Base-by-base conservation (phyloP, 2,329 filamentous ascomycete species). In the Fonsecaea multimorphosa region DNA sequence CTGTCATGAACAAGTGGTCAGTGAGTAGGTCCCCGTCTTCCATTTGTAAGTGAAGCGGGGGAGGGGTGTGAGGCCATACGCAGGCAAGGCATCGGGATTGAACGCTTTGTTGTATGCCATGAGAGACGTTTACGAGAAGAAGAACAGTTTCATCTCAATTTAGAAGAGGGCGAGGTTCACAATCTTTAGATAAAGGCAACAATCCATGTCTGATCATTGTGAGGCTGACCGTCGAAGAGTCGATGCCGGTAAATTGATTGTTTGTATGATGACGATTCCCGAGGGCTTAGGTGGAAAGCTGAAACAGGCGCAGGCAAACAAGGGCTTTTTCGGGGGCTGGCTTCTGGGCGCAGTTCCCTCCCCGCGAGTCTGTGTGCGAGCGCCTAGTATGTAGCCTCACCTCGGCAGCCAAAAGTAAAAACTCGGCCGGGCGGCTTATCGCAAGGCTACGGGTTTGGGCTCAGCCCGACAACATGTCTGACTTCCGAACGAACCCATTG, bases 31-130 rank as follows among this genome's bases (percentile, higher is more conserved):
- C 31, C 55, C 58, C n/a, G n/a, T 46, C 58, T 44, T 31, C 29
- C 3, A 31, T 31, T 71, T 78, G 70, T 75, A 74, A 69, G 67
- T 58, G 68, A 65, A 24, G 63, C 46, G 53, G 40, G 49, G 14
- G 55, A 46, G 56, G 58, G 49, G 63, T 56, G 7, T 12, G 40
- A 32, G 32, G 62, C 81, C 89, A 81, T 85, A 95, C 91, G 92
- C 92, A 76, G 94, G 94, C 70, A 99, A 87, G 76, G 93, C 91
- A 83, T 99, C 94, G 36, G 93, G 93, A 78, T 99, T 96, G 82
- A 93, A 95, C 63, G 90, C 87, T 78, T 88, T 89, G 81, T 96
- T 96, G 85, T 98, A 98, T 63, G 94, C 94, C 94, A 98, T 98
- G 19, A 36, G 49, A 9, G 29, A 58, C 38, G n/a, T n/a, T 16